phyloP scores from a whole-genome alignment of 78 protist genomes.

The Dictyostelium discoideum region DNA sequence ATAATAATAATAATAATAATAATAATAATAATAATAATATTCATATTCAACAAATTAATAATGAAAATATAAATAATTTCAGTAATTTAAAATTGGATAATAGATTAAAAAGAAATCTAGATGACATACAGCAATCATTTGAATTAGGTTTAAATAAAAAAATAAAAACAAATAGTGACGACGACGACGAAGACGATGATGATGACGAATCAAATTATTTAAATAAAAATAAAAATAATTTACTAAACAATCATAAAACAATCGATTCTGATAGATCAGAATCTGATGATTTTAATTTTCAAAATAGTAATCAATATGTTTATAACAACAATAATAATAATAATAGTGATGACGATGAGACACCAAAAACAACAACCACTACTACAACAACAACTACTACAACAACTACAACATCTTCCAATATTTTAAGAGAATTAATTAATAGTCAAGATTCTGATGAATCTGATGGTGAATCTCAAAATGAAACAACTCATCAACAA shows the following conservation, averaged over 20 bases:
- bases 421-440: neutral
- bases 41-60: neutral
- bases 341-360: no score
- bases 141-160: neutral
- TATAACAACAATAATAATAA: neutral
- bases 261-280: neutral
- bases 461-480: slow-evolving; percentile 35
- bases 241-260: neutral
- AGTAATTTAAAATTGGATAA: slow-evolving; percentile 15
- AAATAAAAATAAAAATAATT: slow-evolving; percentile 43
- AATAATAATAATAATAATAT: neutral
- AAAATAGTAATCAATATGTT: slow-evolving; percentile 23
- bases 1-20: neutral
- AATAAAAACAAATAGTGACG: neutral
- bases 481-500: neutral
- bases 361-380: neutral
- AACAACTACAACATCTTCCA: neutral
- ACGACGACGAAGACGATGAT: neutral
- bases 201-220: neutral
- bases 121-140: neutral
- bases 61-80: slow-evolving; percentile 9
- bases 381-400: neutral
- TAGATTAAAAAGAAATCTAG: slow-evolving; percentile 17
- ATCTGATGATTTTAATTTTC: neutral
- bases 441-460: slow-evolving; percentile 39